Evolutionary conservation across 768 basidiomycete genomes (phyloP), one percentile per base, ranked within the genome.

Genomic region (Russula ochroleuca): DNA sequence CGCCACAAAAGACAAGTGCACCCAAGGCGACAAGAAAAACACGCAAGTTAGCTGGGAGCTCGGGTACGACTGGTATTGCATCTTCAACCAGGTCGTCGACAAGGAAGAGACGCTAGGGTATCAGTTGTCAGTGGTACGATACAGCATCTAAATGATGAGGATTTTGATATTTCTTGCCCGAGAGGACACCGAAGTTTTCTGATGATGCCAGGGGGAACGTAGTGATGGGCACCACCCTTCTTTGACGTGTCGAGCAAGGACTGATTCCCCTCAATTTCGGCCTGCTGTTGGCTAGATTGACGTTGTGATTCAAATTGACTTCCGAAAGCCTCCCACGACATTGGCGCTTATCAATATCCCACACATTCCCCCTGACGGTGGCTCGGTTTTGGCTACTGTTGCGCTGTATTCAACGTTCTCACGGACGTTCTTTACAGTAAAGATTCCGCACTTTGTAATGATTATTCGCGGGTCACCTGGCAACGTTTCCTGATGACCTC

Each of bases 11-110:
- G 48, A 58, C 10, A 2, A 55, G 57, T 25, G 62, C 65, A 4
- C 54, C 61, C 19, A 59, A 61, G 58, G 48, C 54, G 37, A 62
- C 31, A 33, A 57, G 60, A 14, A 62, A 57, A 40, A 65, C 53
- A 11, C 62, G 62, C 13, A 49, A 38, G 31, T 37, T 58, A 3
- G 58, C 54, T 3, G 64, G 64, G 5, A 48, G 48, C 11, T 71
- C 72, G 28, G 69, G 62, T 37, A 61, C 69, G 38, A 65, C 75
- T 41, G 67, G 61, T n/a, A 41, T 52, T 6, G 53, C 38, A 28
- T 43, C 56, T 14, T 58, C 63, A 48, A 65, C 64, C 1, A 50
- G 62, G 15, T 60, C 66, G 23, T 60, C 59, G 31, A 61, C 56
- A 40, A 55, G 64, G 49, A 67, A 41, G 64, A 61, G 61, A 23